Evolutionary conservation across 441 rosid genomes (phyloP).

Genomic region (Sinapis alba): DNA sequence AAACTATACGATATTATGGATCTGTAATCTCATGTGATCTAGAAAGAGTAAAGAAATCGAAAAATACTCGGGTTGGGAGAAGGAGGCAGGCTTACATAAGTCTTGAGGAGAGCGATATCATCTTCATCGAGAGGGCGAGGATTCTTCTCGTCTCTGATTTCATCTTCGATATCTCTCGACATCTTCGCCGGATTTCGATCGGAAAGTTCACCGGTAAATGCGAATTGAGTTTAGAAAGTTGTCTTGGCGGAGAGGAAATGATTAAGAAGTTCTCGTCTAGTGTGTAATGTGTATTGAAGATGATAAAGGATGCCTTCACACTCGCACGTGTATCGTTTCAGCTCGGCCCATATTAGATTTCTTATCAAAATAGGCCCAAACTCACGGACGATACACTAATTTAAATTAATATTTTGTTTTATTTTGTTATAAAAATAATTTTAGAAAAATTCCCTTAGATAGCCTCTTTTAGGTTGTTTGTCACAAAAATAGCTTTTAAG

Average conservation of each 20-base stretch:
- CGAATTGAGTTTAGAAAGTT: background rate
- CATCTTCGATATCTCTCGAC: constrained; percentile 60
- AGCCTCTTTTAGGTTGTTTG: too few relatives aligned
- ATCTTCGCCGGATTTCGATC: constrained; percentile 34
- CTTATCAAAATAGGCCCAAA: too few relatives aligned
- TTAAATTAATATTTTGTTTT: too few relatives aligned
- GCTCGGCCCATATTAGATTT: background rate
- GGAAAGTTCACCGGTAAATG: background rate
- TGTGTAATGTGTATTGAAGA: background rate
- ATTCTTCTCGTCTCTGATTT: constrained; percentile 86
- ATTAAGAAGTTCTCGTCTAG: background rate
- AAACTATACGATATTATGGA: background rate
- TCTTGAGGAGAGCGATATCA: constrained; percentile 94
- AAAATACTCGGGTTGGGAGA: background rate
- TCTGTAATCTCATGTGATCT: background rate
- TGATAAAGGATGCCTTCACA: background rate
- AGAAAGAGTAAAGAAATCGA: background rate
- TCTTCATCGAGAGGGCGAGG: constrained; percentile 94
- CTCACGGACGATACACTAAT: too few relatives aligned
- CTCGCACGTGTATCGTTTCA: background rate
- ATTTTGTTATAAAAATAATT: too few relatives aligned
- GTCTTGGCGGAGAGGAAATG: constrained; percentile 38
- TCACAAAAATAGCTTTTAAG: too few relatives aligned
- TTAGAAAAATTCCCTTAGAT: too few relatives aligned
- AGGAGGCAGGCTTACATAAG: constrained; percentile 57